Conservation (phyloP, 257 asterid genomes). For the Capsicum pubescens region DNA sequence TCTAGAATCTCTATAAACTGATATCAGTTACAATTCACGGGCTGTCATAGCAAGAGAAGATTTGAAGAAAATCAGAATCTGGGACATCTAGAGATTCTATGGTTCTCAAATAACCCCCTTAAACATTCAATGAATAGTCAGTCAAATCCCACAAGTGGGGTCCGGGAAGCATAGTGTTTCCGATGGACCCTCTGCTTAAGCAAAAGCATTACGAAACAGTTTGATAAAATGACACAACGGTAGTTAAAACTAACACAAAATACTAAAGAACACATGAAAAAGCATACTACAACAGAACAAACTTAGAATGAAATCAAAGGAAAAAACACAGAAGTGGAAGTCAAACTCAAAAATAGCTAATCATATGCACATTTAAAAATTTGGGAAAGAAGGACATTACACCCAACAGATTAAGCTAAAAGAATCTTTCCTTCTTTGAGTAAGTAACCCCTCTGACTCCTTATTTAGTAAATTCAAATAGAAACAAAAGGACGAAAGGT, state of each 20-base stretch:
- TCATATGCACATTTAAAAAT: neutral
- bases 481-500: neutral
- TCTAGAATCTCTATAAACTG: neutral
- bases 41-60: neutral
- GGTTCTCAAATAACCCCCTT: neutral
- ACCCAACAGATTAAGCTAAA: neutral
- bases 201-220: no score
- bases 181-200: no score
- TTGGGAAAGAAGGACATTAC: neutral
- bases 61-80: neutral
- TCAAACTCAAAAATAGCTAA: slow-evolving; percentile 3
- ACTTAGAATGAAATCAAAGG: neutral
- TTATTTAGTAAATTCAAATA: neutral
- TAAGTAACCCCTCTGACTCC: neutral
- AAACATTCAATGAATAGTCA: neutral
- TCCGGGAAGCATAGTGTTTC: no score
- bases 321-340: neutral
- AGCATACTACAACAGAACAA: neutral
- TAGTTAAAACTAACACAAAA: no score
- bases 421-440: slow-evolving; percentile 18
- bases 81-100: neutral
- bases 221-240: no score
- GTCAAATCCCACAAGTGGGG: no score
- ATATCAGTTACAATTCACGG: neutral
- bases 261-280: no score